These are phyloP conservation scores for Fusarium heterosporum DNA, from an alignment of 2,329 filamentous ascomycete genomes.

Conservation along the genomic window DNA sequence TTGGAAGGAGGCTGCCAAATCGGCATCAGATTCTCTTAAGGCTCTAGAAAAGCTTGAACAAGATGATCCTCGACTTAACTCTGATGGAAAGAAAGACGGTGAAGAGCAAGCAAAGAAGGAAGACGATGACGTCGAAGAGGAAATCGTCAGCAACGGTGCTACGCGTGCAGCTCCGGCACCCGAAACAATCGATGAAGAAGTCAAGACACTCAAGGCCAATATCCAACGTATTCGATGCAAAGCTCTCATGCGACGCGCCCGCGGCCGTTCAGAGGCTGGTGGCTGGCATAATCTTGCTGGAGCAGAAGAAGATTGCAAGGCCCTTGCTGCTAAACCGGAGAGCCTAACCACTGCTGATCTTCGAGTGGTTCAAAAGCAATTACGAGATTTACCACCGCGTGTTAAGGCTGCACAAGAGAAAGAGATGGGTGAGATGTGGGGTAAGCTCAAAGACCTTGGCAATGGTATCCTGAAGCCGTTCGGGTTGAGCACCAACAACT, in stretches of 20 bases:
- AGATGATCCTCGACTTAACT: slow-evolving; percentile 50
- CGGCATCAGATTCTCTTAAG: slow-evolving; percentile 79
- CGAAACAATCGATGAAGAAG: slow-evolving; percentile 27
- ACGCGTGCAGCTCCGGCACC: slow-evolving; percentile 59
- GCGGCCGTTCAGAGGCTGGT: slow-evolving; percentile 75
- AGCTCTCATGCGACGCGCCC: slow-evolving; percentile 81
- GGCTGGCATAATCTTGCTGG: slow-evolving; percentile 85
- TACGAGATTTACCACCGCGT: slow-evolving; percentile 72
- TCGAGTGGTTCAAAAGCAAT: slow-evolving; percentile 74
- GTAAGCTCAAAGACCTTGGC: slow-evolving; percentile 90
- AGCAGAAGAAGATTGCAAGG: slow-evolving; percentile 83
- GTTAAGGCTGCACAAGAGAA: slow-evolving; percentile 83
- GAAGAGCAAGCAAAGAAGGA: slow-evolving; percentile 53
- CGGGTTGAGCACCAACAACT: slow-evolving; percentile 92
- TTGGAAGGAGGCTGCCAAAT: slow-evolving; percentile 84
- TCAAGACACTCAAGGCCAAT: slow-evolving; percentile 61
- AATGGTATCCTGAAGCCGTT: slow-evolving; percentile 94
- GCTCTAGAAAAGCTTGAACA: slow-evolving; percentile 72
- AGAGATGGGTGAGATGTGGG: slow-evolving; percentile 98
- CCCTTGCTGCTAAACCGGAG: slow-evolving; percentile 65
- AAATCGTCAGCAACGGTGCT: slow-evolving; percentile 71
- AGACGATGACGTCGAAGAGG: slow-evolving; percentile 63
- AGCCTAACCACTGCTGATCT: slow-evolving; percentile 72
- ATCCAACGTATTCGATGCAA: slow-evolving; percentile 84
- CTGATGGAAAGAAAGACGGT: slow-evolving; percentile 56